phyloP scores from a whole-genome alignment of 805 yeast genomes.

The Candida coleopterorum region DNA sequence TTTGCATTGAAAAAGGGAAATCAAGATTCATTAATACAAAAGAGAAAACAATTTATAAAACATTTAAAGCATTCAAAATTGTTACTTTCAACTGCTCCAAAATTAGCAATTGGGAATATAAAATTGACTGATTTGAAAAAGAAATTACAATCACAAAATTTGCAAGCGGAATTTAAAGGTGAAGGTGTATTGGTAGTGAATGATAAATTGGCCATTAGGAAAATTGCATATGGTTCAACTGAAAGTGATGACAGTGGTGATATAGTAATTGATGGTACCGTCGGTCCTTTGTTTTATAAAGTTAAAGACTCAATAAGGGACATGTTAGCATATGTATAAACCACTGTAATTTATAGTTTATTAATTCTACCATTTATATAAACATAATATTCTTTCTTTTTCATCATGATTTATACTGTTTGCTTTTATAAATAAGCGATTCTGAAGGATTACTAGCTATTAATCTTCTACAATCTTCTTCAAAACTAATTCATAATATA shows the following conservation, averaged over 20 bases:
- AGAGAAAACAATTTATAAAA: constrained; percentile 9
- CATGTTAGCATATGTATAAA: constrained; percentile 68
- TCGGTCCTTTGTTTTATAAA: constrained; percentile 69
- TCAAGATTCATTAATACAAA: constrained; percentile 12
- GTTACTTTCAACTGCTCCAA: constrained; percentile 17
- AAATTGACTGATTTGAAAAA: constrained; percentile 74
- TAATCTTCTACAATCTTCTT: too few species aligned
- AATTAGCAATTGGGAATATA: constrained; percentile 84
- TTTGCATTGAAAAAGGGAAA: constrained; percentile 26
- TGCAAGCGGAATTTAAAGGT: constrained; percentile 83
- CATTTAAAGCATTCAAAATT: not conserved
- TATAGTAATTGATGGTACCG: constrained; percentile 78
- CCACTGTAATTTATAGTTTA: too few species aligned
- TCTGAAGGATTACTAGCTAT: too few species aligned
- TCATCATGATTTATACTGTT: too few species aligned
- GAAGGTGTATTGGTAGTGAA: constrained; percentile 90
- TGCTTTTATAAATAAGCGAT: not conserved
- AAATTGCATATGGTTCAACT: constrained; percentile 41
- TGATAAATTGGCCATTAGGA: constrained; percentile 67
- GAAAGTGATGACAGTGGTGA: constrained; percentile 64
- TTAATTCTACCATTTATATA: too few species aligned
- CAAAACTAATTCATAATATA: too few species aligned
- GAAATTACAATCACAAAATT: constrained; percentile 51
- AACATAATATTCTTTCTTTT: too few species aligned
- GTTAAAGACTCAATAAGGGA: constrained; percentile 68